Evolutionary conservation across 2,329 filamentous ascomycete genomes (phyloP).

Genomic region (Fusarium torreyae): DNA sequence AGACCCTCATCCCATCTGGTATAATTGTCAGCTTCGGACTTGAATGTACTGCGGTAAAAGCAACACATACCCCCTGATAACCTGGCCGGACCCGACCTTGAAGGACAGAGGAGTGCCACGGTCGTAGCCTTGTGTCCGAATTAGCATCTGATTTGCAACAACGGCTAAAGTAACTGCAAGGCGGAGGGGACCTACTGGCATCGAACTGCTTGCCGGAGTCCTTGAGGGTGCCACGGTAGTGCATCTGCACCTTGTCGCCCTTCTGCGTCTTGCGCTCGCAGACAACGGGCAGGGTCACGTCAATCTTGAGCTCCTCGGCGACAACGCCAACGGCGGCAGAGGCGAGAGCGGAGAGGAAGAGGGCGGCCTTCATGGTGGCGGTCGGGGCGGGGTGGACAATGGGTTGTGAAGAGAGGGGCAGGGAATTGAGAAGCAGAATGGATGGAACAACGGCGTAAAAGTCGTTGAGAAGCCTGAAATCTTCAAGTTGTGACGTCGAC

Average conservation of each 20-base stretch:
- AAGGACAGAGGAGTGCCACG: conserved; percentile 84
- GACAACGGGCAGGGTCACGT: conserved; percentile 80
- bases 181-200: conserved; percentile 66
- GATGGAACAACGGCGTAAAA: conserved; percentile 19
- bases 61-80: conserved; percentile 84
- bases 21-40: conserved; percentile 38
- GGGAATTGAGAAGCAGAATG: conserved; percentile 16
- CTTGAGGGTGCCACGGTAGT: conserved; percentile 88
- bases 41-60: conserved; percentile 17
- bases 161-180: conserved; percentile 15
- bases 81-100: conserved; percentile 82
- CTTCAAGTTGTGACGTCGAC: conserved; percentile 45
- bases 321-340: conserved; percentile 66
- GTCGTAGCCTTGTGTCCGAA: conserved; percentile 72
- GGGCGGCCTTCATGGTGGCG: conserved; percentile 64
- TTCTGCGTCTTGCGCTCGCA: conserved; percentile 83
- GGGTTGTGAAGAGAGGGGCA: conserved; percentile 9
- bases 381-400: conserved; percentile 31
- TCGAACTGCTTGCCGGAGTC: conserved; percentile 86
- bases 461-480: conserved; percentile 33
- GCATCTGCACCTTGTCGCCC: conserved; percentile 86
- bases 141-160: conserved; percentile 22
- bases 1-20: conserved; percentile 90
- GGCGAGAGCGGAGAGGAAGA: conserved; percentile 66
- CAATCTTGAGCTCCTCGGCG: conserved; percentile 78